Evolutionary conservation across 2,329 filamentous ascomycete genomes (phyloP), one percentile per base, ranked within the genome.

Genomic region (Fusarium sacchari): DNA sequence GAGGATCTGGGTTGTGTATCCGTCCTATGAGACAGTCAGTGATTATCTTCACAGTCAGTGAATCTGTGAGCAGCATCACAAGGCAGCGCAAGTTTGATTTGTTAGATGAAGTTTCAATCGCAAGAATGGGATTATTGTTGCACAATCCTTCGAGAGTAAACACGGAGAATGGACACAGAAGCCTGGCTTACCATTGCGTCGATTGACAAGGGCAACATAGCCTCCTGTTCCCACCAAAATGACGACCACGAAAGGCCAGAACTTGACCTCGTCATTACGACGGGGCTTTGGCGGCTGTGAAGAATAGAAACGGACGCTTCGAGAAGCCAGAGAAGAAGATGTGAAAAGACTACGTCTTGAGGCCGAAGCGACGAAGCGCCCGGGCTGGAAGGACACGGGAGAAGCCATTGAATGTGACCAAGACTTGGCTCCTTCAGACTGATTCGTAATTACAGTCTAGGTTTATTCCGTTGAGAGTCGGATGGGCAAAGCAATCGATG

Each of bases 201-300:
- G 81, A 69, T 88, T 87, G 55, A 87, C 84, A 49, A 90, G 80
- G 40, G 85, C 79, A 37, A 86, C 79, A 79, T 89, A 90, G 30
- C 85, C 86, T 20, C 83, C 84, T 13, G 84, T 83, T 53, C 86
- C 85, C 22, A 86, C 72, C 37, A 80, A 84, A 71, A 89, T 85
- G 72, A 90, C 81, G 58, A 82, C 79, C 50, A 87, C n/a, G 72
- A 90, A 89, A 5, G 88, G 88, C 87, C 87, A 89, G 79, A 90
- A 89, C 80, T 89, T 89, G 83, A 89, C 78, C 49, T 75, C 79
- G 59, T 77, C 81, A 47, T 78, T 76, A 49, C 81, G 80, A 26
- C 79, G 79, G 46, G 82, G 82, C 24, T 79, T 80, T 40, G 82
- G 83, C 15, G 82, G 82, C 44, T 83, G 77, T 20, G 84, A 82